Base-by-base conservation (phyloP, 352 stramenopile species). In the Phytophthora sansomeana region DNA sequence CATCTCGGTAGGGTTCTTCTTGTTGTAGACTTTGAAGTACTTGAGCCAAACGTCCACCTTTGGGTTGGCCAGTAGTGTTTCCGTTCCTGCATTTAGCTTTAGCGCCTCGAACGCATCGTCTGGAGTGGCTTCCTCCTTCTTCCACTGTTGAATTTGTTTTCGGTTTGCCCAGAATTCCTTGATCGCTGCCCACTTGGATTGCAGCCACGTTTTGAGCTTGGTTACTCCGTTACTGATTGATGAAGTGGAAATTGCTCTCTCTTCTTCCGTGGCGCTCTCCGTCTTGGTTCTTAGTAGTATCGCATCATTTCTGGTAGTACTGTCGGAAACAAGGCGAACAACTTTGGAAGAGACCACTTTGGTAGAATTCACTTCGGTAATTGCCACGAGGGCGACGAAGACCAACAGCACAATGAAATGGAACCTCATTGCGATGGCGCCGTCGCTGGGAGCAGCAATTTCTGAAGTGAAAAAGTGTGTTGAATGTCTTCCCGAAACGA, bases 21-120 rank as follows among this genome's bases (percentile, higher is more conserved):
- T 41, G 47, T 59, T 66, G 21, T 51, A 51, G 28, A 30, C 53
- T 48, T 5, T 60, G 44, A 7, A 21, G 14, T 28, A 35, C 30
- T 4, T 48, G 14, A 43, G 0, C n/a, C 38, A 66, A 21, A 24
- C 17, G 8, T 60, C 10, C 1, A 67, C 5, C 9, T 67, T 60
- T 5, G 47, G 14, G 39, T 60, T 54, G 21, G 19, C 30, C 3
- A 67, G 32, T n/a, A 48, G 6, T 14, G 39, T 35, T 10, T 60
- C 48, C 14, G 49, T 17, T 49, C 36, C 49, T 8, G 13, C 10
- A 14, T 53, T 3, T n/a, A 67, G 58, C 4, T 42, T 14, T 11
- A 60, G 39, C 4, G 6, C 21, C 0, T 39, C 48, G 24, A 67
- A 67, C 8, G n/a, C 38, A 24, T 43, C 38, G n/a, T 43, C 38